These are phyloP conservation scores for Benincasa hispida DNA, from an alignment of 306 rosid species.

Conservation along the genomic window DNA sequence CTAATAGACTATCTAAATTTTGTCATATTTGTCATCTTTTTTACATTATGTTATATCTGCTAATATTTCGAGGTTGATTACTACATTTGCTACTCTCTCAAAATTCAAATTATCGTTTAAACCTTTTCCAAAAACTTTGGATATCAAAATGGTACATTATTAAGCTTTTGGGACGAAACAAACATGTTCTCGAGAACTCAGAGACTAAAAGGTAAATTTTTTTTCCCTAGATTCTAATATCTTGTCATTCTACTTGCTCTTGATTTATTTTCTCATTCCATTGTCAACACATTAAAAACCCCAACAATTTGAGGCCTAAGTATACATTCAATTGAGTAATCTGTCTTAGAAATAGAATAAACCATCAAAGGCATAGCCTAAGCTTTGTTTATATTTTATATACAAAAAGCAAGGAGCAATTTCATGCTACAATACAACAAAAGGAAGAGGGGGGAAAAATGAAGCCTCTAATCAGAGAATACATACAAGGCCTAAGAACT, in stretches of 20 bases:
- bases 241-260: not conserved
- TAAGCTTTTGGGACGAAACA: no score
- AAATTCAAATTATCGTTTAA: no score
- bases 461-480: not conserved
- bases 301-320: not conserved
- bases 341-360: not conserved
- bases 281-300: not conserved
- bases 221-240: no score
- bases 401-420: not conserved
- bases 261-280: not conserved
- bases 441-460: not conserved
- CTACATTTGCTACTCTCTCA: no score
- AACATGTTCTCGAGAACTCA: no score
- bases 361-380: not conserved
- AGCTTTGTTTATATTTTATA: not conserved
- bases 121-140: no score
- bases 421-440: slow-evolving; percentile 1
- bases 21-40: no score
- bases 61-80: no score
- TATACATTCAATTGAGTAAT: not conserved
- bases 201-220: no score
- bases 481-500: not conserved
- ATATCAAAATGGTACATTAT: no score
- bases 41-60: no score
- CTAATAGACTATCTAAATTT: no score